Percentiles rank a stretch among this genome's conserved stretches.
These are phyloP conservation scores for Cucurbita argyrosperma DNA, from an alignment of 306 rosid genomes.

Conservation along the genomic window DNA sequence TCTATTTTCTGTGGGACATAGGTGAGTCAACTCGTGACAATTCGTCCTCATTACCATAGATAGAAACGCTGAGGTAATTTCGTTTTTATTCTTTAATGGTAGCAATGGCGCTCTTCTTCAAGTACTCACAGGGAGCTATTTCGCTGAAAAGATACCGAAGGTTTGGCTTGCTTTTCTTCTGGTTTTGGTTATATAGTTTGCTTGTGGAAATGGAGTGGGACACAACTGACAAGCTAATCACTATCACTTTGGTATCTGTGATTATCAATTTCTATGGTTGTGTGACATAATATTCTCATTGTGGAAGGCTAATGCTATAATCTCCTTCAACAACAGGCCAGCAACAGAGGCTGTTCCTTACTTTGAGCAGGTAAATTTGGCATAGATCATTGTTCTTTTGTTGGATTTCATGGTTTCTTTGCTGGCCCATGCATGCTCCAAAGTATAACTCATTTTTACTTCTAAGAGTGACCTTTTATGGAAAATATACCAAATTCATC, in stretches of 20 bases:
- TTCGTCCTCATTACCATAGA: neutral
- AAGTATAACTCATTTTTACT: neutral
- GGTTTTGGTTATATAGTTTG: neutral
- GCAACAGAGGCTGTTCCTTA: conserved; percentile 95
- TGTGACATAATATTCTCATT: conserved; percentile 25
- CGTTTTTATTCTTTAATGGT: neutral
- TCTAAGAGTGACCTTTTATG: neutral
- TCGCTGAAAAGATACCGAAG: conserved; percentile 28
- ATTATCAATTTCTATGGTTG: neutral
- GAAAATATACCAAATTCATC: neutral
- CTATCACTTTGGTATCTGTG: neutral
- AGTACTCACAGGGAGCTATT: conserved; percentile 36
- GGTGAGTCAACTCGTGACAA: conserved; percentile 25
- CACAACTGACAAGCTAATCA: neutral
- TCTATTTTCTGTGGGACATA: conserved; percentile 75
- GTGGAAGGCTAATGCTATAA: conserved; percentile 76
- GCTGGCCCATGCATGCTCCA: neutral
- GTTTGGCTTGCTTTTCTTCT: conserved; percentile 21
- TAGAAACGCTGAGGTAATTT: neutral
- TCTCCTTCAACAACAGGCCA: conserved; percentile 85
- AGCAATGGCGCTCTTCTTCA: conserved; percentile 50
- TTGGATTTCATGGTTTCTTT: neutral
- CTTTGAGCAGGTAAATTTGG: conserved; percentile 78
- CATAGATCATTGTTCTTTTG: neutral
- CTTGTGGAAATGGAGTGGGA: neutral